A percentile compares a stretch with the other conserved stretches of the same genome.
phyloP scores from a whole-genome alignment of 352 stramenopile species.

The Phytophthora fragariae region DNA sequence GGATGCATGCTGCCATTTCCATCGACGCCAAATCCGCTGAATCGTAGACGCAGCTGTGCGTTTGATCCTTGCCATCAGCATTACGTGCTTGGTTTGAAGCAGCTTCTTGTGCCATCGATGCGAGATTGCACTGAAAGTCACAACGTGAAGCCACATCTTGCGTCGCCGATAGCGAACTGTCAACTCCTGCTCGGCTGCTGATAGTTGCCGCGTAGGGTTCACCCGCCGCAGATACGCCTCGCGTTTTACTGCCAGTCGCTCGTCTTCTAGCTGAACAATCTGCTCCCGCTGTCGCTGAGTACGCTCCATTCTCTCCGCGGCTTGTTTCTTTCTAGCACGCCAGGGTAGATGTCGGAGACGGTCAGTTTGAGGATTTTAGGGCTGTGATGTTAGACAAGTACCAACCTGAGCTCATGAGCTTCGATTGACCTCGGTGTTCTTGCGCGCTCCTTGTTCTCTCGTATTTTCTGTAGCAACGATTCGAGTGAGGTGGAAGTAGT shows the following conservation, averaged over 20 bases:
- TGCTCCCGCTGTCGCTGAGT: conserved; percentile 51
- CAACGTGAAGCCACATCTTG: conserved; percentile 62
- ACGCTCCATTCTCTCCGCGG: conserved; percentile 57
- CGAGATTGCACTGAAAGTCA: conserved; percentile 51
- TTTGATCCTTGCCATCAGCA: conserved; percentile 43
- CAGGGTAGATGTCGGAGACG: conserved; percentile 8
- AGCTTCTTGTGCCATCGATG: conserved; percentile 48
- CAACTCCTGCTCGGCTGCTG: conserved; percentile 41
- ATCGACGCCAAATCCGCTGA: conserved; percentile 67
- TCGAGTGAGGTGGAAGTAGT: neutral
- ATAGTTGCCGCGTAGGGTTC: conserved; percentile 24
- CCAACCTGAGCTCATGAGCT: conserved; percentile 42
- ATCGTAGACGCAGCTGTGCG: conserved; percentile 57
- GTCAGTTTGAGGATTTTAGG: neutral
- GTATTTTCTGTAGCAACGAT: conserved; percentile 54
- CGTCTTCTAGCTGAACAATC: conserved; percentile 53
- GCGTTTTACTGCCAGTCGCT: conserved; percentile 40
- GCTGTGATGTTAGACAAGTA: neutral
- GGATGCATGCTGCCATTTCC: conserved; percentile 68
- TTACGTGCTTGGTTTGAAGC: conserved; percentile 40
- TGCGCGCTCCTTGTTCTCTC: conserved; percentile 61
- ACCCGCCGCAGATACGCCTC: conserved; percentile 50
- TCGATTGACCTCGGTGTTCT: conserved; percentile 33
- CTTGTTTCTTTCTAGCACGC: conserved; percentile 69
- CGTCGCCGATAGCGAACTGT: conserved; percentile 44